Evolutionary conservation across 345 rosid species (phyloP).

Genomic region (Arabis alpina): DNA sequence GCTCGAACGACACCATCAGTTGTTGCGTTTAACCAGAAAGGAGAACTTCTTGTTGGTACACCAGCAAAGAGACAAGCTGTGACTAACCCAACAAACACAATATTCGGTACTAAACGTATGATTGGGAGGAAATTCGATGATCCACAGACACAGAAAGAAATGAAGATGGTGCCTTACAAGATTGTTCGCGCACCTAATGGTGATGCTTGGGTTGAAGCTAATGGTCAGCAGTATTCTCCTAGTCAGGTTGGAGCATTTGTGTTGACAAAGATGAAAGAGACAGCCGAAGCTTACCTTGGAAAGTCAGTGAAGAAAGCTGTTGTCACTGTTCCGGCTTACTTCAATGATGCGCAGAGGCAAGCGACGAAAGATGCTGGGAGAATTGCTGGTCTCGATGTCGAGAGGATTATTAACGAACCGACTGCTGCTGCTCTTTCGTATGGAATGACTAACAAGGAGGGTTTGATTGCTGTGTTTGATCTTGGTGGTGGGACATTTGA

Average conservation of each 20-base stretch:
- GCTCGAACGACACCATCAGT: conserved; percentile 94
- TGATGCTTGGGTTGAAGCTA: conserved; percentile 93
- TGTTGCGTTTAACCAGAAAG: conserved; percentile 77
- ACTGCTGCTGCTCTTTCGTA: conserved; percentile 97
- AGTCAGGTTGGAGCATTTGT: conserved; percentile 87
- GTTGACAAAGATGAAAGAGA: conserved; percentile 88
- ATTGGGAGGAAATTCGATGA: conserved; percentile 84
- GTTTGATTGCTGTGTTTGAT: conserved; percentile 89
- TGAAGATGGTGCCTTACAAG: conserved; percentile 89
- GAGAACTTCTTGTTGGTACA: conserved; percentile 81
- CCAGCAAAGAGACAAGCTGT: conserved; percentile 97
- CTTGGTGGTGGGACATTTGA: conserved; percentile 96
- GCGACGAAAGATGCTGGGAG: conserved; percentile 97
- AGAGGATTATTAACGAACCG: conserved; percentile 90
- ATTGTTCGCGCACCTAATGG: conserved; percentile 90
- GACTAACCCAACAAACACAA: conserved; percentile 79
- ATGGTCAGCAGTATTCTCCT: conserved; percentile 85
- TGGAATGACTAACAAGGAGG: conserved; percentile 93
- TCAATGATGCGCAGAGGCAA: conserved; percentile 96
- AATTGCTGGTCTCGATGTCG: conserved; percentile 87
- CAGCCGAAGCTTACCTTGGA: conserved; percentile 85
- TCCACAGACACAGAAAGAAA: conserved; percentile 80
- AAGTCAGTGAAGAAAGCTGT: conserved; percentile 76
- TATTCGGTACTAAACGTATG: conserved; percentile 79
- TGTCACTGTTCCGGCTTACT: conserved; percentile 89